Conservation (phyloP, 306 rosid species). For the Rubus parviflorus region DNA sequence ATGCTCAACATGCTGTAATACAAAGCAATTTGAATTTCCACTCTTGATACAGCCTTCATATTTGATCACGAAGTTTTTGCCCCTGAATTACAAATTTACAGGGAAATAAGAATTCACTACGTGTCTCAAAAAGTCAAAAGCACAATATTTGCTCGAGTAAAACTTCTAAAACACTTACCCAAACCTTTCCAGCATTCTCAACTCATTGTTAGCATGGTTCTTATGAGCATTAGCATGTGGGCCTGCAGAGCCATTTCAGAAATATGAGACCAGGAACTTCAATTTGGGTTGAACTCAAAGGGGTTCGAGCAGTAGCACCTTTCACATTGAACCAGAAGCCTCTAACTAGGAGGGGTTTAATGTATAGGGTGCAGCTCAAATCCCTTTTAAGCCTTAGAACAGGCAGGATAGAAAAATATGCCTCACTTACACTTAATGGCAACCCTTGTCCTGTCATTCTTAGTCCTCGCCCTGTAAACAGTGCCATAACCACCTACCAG, state of each 20-base stretch:
- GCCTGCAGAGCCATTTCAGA: slow-evolving; percentile 43
- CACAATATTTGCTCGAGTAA: background rate
- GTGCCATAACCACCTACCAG: slow-evolving; percentile 76
- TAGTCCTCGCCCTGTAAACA: slow-evolving; percentile 64
- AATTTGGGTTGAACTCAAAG: background rate
- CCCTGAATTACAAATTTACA: slow-evolving; percentile 45
- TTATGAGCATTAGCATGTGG: slow-evolving; percentile 63
- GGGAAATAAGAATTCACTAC: slow-evolving; percentile 9
- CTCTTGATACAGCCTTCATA: slow-evolving; percentile 51
- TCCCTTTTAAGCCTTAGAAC: background rate
- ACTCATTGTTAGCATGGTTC: slow-evolving; percentile 60
- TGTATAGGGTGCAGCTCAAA: background rate
- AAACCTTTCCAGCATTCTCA: slow-evolving; percentile 69
- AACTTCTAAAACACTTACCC: slow-evolving; percentile 45
- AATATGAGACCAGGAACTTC: slow-evolving; percentile 9
- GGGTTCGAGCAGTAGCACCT: background rate
- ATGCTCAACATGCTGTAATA: slow-evolving; percentile 78
- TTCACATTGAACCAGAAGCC: background rate
- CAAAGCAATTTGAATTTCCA: slow-evolving; percentile 58
- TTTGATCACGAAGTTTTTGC: slow-evolving; percentile 57
- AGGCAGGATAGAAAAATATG: background rate
- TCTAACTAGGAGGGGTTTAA: background rate
- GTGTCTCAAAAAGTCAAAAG: background rate
- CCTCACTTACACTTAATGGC: slow-evolving; percentile 63
- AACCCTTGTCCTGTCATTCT: slow-evolving; percentile 48